Conservation (phyloP, 805 yeast genomes). For the Starmerella asiatica region DNA sequence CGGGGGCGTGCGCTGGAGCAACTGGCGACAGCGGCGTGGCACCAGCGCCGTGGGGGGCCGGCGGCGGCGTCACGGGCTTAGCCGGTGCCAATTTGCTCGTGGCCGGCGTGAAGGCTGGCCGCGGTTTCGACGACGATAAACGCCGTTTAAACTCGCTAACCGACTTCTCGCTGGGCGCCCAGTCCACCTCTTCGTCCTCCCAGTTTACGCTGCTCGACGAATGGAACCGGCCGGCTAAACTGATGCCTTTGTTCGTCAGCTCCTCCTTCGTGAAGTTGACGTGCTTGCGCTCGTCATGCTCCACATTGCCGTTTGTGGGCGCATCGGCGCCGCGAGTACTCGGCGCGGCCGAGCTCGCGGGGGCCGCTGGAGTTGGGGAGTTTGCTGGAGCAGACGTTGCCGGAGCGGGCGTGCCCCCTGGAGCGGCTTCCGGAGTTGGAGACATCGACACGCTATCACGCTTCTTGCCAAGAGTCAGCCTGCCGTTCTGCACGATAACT, state of each 20-base stretch:
- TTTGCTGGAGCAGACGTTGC: not conserved
- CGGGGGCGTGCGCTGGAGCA: not conserved
- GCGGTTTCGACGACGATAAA: not conserved
- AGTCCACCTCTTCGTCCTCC: constrained; percentile 32
- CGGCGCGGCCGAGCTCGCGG: not conserved
- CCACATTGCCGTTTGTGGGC: not conserved
- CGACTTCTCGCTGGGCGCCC: constrained; percentile 16
- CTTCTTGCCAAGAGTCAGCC: constrained; percentile 1
- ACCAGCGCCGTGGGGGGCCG: not conserved
- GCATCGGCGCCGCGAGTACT: not conserved
- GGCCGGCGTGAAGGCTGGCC: not conserved
- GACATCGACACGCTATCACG: not conserved
- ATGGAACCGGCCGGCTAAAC: constrained; percentile 25
- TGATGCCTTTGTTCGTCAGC: constrained; percentile 26
- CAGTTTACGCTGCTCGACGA: constrained; percentile 25
- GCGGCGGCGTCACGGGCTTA: not conserved
- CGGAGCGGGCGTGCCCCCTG: not conserved
- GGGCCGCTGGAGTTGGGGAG: not conserved
- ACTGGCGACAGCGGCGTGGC: not conserved
- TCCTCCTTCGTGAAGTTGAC: constrained; percentile 24
- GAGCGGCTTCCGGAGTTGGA: not conserved
- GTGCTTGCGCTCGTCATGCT: not conserved
- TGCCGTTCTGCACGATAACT: not conserved
- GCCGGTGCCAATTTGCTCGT: not conserved
- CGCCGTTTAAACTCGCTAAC: not conserved